Base-by-base conservation (phyloP, 768 basidiomycete species). In the Lentinula aciculospora region DNA sequence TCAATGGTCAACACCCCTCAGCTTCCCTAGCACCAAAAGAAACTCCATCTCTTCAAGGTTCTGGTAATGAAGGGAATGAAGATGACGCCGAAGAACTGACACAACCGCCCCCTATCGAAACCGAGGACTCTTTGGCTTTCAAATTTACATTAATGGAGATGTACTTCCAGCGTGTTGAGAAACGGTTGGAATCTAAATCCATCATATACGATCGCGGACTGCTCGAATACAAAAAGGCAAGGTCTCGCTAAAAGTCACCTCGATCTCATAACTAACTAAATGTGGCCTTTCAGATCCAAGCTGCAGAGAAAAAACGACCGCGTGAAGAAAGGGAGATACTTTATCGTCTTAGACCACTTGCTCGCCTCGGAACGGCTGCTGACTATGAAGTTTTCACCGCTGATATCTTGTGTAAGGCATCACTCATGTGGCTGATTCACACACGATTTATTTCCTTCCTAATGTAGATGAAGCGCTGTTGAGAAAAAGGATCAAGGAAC, bases 311-410 rank as follows among this genome's bases (percentile, higher is more conserved):
- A 74, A 98, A 97, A 68, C 79, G 93, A 17, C 81, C 82, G 7
- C 87, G 89, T 64, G 96, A 98, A 61, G 95, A 98, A 65, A 84
- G 89, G 62, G 97, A 98, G 61, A 86, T 98, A 56, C 71, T 94
- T 23, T 85, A 92, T 63, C 85, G 94, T 25, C 79, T 95, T 56
- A 89, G 95, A 62, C 92, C 94, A 2, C 98, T 98, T 69, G 84
- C 96, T 27, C 84, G 87, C 54, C 74, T 98, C 34, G 94, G 97
- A 68, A 94, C 93, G 0, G 88, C 89, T 1, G 85, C 90, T 58
- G 96, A 99, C 66, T 95, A 88, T 63, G 97, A 99, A 68, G 78
- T 78, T 3, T 91, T 98, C 67, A 78, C 88, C 4, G 81, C 93
- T 10, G 96, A 97, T 56, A 81, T 98, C 59, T 78, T 98, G 25